Evolutionary conservation across 2,329 filamentous ascomycete species (phyloP).

Genomic region (Aspergillus terreus): DNA sequence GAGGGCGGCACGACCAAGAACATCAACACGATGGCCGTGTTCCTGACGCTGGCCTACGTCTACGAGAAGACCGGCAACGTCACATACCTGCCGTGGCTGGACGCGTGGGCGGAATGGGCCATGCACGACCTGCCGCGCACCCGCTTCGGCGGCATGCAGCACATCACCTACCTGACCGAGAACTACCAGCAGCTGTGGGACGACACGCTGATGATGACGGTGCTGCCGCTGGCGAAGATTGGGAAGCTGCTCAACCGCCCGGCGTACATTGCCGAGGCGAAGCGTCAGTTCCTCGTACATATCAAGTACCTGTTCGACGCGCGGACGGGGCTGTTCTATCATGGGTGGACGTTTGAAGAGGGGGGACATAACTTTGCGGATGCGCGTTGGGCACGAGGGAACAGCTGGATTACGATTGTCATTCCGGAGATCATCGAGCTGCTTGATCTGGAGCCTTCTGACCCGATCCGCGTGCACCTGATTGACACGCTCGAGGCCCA

Average conservation of each 20-base stretch:
- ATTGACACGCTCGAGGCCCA: conserved; percentile 62
- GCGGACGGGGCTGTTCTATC: conserved; percentile 70
- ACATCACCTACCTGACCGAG: conserved; percentile 67
- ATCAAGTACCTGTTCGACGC: conserved; percentile 75
- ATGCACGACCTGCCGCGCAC: conserved; percentile 73
- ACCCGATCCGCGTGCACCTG: conserved; percentile 56
- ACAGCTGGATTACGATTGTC: conserved; percentile 72
- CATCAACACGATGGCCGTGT: conserved; percentile 79
- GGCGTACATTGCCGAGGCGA: conserved; percentile 73
- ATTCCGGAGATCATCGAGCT: conserved; percentile 78
- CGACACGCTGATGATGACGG: conserved; percentile 85
- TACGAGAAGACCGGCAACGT: conserved; percentile 70
- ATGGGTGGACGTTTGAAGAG: conserved; percentile 75
- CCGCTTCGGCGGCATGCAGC: conserved; percentile 68
- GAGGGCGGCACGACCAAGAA: conserved; percentile 76
- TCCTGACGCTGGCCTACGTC: conserved; percentile 71
- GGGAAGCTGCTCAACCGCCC: conserved; percentile 66
- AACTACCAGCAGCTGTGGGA: conserved; percentile 79
- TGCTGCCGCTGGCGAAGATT: conserved; percentile 75
- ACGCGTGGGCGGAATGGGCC: conserved; percentile 78
- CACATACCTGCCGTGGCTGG: conserved; percentile 71
- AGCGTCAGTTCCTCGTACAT: conserved; percentile 72
- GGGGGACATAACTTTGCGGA: conserved; percentile 58
- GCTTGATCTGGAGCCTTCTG: conserved; percentile 56
- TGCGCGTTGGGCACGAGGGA: conserved; percentile 55